Evolutionary conservation across 495 filamentous ascomycete genomes (phyloP).

Genomic region (Umbilicaria muhlenbergii): DNA sequence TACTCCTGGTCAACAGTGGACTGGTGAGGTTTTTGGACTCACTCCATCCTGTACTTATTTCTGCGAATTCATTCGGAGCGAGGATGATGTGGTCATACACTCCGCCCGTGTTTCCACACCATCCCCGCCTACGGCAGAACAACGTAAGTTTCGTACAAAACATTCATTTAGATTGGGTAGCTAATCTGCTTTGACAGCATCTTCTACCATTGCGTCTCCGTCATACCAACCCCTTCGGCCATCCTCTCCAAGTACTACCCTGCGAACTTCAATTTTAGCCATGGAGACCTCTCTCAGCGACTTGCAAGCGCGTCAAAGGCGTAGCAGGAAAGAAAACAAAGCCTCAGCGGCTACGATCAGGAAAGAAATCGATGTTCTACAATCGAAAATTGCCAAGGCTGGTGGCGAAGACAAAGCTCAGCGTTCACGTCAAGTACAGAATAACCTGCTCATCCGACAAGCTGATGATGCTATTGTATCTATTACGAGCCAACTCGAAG

Average conservation of each 20-base stretch:
- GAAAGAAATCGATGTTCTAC: conserved; percentile 69
- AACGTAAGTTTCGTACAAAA: conserved; percentile 24
- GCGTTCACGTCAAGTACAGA: conserved; percentile 60
- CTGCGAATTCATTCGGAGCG: conserved; percentile 66
- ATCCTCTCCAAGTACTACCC: conserved; percentile 75
- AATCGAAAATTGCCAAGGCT: conserved; percentile 47
- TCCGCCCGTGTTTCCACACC: conserved; percentile 68
- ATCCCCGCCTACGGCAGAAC: conserved; percentile 50
- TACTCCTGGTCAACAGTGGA: conserved; percentile 40
- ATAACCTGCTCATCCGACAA: conserved; percentile 66
- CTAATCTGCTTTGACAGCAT: conserved; percentile 19
- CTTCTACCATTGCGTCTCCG: conserved; percentile 24
- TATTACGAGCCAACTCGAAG: conserved; percentile 49
- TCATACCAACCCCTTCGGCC: conserved; percentile 68
- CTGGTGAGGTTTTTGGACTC: conserved; percentile 77
- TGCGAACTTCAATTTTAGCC: conserved; percentile 72
- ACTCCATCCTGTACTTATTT: conserved; percentile 74
- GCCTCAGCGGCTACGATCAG: conserved; percentile 47
- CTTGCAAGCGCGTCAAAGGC: conserved; percentile 57
- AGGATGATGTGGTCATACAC: conserved; percentile 58
- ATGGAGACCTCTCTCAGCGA: conserved; percentile 67
- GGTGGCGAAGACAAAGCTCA: conserved; percentile 71
- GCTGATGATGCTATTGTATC: conserved; percentile 57
- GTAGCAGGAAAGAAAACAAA: conserved; percentile 67
- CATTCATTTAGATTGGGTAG: not conserved